phyloP scores from a whole-genome alignment of 345 rosid genomes.

The Brassica incana region DNA sequence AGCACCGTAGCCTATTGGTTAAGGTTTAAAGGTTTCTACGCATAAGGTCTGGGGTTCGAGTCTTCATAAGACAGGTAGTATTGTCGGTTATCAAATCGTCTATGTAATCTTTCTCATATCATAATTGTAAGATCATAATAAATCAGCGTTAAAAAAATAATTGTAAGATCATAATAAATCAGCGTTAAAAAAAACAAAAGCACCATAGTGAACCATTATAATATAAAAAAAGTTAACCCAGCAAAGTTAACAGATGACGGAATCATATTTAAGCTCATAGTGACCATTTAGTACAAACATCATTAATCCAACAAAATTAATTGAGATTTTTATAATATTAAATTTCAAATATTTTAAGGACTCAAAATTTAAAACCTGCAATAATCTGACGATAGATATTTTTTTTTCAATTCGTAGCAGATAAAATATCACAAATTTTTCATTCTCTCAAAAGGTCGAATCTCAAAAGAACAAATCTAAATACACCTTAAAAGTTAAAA shows the following conservation, averaged over 20 bases:
- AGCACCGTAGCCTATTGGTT: too few relatives aligned
- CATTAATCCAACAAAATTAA: not conserved
- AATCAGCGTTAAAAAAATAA: too few relatives aligned
- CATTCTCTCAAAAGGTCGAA: not conserved
- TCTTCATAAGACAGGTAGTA: too few relatives aligned
- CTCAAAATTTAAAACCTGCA: not conserved
- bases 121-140: too few relatives aligned
- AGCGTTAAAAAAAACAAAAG: not conserved
- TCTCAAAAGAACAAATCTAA: conserved; percentile 15
- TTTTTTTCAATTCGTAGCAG: conserved; percentile 17
- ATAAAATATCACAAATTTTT: not conserved
- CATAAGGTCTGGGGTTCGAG: too few relatives aligned
- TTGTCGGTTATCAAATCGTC: too few relatives aligned
- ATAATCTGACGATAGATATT: not conserved
- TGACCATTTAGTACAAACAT: not conserved
- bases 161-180: too few relatives aligned
- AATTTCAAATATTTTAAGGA: not conserved
- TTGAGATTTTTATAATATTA: too few relatives aligned
- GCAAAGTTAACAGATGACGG: not conserved
- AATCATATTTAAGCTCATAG: not conserved
- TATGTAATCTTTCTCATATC: too few relatives aligned
- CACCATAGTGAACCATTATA: not conserved
- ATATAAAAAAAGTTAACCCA: not conserved
- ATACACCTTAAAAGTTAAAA: conserved; percentile 13
- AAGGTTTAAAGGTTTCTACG: too few relatives aligned